Evolutionary conservation across 306 rosid species (phyloP), one percentile per base, ranked within the genome.

Genomic region (Geum urbanum): DNA sequence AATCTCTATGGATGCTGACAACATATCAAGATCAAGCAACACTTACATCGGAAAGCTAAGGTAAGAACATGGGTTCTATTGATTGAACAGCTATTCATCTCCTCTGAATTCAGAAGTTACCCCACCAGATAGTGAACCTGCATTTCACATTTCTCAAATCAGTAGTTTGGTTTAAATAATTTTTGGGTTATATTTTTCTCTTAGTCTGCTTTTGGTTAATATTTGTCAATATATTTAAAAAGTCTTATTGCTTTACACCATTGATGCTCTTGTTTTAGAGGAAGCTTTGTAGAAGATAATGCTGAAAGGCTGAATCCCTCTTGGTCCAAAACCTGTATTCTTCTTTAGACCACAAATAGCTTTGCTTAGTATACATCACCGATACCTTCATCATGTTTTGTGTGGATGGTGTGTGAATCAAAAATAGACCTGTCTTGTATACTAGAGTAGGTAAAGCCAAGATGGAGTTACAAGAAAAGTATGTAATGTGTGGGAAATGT

Each of bases 21-120:
- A 85, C 78, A 88, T 88, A 72, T 88, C 96, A 11, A 85, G 96
- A 82, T 91, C 97, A 16, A 91, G 96, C 74, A 86, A 82, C 85
- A 85, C 92, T n/a, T 91, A 88, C 75, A 91, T 91, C 49, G 97
- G 97, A 67, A 91, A 91, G 78, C 82, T 91, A 60, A 82, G 97
- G 97, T 91, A 74, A 67, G 66, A 56, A 56, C 41, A 27, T 43
- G 8, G 32, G 2, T 20, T 62, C 37, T 32, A 32, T 32, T 32
- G 37, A 32, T 32, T 32, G 37, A 32, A 32, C 37, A 2, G 3
- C 37, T 32, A 32, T 32, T 32, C 3, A 32, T 11, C 52, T 13
- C 10, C 11, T 43, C 20, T 24, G 5, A 8, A 8, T 58, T 52
- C 37, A 20, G 20, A 20, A 52, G 44, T 24, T 32, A 63, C 39